A percentile compares a stretch with the other conserved stretches of the same genome.
phyloP scores from a whole-genome alignment of 169 alveolate genomes.

The Amoebophrya sp. region DNA sequence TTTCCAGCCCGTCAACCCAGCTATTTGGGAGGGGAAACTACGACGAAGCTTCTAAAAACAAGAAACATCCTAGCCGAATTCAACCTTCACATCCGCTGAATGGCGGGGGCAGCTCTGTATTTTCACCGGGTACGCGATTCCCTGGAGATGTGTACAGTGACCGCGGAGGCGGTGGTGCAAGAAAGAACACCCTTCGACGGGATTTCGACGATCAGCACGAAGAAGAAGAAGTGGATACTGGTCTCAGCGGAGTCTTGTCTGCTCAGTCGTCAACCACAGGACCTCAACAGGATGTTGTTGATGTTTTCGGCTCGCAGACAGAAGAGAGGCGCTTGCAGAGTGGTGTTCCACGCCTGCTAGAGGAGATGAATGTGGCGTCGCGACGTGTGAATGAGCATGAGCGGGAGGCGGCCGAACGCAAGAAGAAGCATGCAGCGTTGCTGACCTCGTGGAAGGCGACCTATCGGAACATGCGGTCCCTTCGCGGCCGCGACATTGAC shows the following conservation, averaged over 20 bases:
- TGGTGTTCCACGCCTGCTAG: neutral
- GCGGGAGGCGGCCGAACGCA: neutral
- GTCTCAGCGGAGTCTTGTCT: too few species aligned
- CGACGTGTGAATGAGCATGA: neutral
- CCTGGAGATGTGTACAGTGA: too few species aligned
- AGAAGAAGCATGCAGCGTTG: neutral
- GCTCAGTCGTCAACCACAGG: too few species aligned
- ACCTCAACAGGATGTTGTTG: too few species aligned
- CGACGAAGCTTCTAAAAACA: too few species aligned
- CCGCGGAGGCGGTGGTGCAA: neutral
- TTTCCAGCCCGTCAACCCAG: too few species aligned
- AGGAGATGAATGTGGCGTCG: neutral
- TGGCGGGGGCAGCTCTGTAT: too few species aligned
- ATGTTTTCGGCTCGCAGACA: neutral
- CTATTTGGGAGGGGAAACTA: too few species aligned
- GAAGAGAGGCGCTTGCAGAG: neutral
- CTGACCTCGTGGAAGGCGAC: neutral
- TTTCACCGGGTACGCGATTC: too few species aligned
- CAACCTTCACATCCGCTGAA: too few species aligned
- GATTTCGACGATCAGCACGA: neutral
- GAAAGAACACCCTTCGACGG: neutral
- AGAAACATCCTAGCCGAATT: too few species aligned
- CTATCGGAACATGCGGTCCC: neutral
- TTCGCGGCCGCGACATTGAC: conserved; percentile 15
- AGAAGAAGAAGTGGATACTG: neutral